Base-by-base conservation (phyloP, 495 filamentous ascomycete species). In the Collariella sp. region DNA sequence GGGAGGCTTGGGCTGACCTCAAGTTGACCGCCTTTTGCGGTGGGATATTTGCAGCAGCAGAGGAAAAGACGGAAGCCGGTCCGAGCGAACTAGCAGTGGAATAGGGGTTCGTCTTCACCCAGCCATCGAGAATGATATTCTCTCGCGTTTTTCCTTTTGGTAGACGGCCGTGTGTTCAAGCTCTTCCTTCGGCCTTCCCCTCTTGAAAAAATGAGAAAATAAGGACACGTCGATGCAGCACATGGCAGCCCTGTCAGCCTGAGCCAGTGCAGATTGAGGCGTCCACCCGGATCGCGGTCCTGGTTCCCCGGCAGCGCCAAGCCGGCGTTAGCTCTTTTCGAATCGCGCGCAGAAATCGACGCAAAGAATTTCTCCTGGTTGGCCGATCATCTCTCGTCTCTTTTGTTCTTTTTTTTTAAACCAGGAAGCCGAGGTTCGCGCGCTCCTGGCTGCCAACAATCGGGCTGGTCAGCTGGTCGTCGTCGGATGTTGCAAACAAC, bases 1-100 rank as follows among this genome's bases (percentile, higher is more conserved):
- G 62, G 55, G 16, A 65, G 59, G 49, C 58, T 76, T 20, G 64
- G 60, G 36, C 56, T 73, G 46, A 46, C 46, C n/a, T 24, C 15
- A 18, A 5, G 46, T 22, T 47, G 53, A 56, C 44, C 47, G 54
- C 58, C 46, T 40, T 48, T 49, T 50, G 45, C 42, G 35, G 47
- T 7, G 18, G 24, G 24, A 19, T n/a, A 31, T 23, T 40, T 39
- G 36, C 36, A 34, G 39, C 38, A 51, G n/a, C 35, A 29, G 24
- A 7, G 19, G 31, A 45, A 26, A n/a, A 40, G 41, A 41, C 50
- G 51, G 42, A 57, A 26, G 38, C 24, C 42, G 23, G 48, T 50
- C 56, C 51, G 45, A 24, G 40, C 56, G 38, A 58, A 55, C 43
- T 35, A 16, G 42, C 15, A 38, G 15, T 6, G 15, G 10, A 34